Evolutionary conservation across 768 basidiomycete species (phyloP), one percentile per base, ranked within the genome.

Genomic region (Imleria badia): DNA sequence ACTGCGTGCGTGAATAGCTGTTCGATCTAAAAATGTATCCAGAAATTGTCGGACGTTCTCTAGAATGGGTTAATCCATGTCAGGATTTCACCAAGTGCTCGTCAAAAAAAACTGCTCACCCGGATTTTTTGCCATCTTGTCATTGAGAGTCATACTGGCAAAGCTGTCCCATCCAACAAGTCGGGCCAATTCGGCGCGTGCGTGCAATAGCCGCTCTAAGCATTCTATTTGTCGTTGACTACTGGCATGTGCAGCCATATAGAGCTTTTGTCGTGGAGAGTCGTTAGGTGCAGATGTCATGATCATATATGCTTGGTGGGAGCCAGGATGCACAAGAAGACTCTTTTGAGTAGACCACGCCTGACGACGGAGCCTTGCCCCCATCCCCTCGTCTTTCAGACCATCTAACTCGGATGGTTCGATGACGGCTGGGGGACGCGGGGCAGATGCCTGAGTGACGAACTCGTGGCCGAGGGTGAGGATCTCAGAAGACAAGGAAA

Each of bases 71-170:
- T 2, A 15, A 43, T 20, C 19, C 15, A 29, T 9, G 51, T 64
- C 35, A 65, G 19, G 15, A 45, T 17, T 45, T 6, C 8, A n/a
- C n/a, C 8, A 45, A 52, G 31, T 26, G 23, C 13, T 17, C 29
- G 45, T 26, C n/a, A 7, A 40, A 44, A n/a, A 35, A 52, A 34
- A 53, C 6, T 1, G 34, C 80, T 56, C 55, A 91, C 91, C 91
- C 48, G 96, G 95, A 31, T 85, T 89, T 71, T 90, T 93, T 2
- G 95, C 96, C 97, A 99, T 99, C 75, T 97, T 99, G 72, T 98
- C 95, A 30, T 82, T 82, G 19, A 98, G 77, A 0, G 86, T 83
- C 81, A 97, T 89, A 55, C 91, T 85, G 0, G 87, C 94, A 75
- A 84, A 98, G 60, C 89, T 96, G 36, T 85, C 78, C 62, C 85